Evolutionary conservation across 306 rosid genomes (phyloP).

Genomic region (Pachyrhizus erosus): DNA sequence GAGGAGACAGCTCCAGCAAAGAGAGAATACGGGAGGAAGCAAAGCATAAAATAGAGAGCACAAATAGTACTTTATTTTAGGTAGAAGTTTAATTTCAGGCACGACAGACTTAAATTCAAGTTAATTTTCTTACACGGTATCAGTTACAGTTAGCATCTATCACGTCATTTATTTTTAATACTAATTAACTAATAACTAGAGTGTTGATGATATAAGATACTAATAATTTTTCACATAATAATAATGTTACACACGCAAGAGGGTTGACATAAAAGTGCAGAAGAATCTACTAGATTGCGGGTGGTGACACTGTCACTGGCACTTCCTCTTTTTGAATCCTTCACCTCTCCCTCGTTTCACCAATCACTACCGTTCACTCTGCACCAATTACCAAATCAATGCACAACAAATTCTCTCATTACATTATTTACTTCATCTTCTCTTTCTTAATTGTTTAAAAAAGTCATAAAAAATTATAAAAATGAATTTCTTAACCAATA

Average conservation of each 20-base stretch:
- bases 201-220: neutral
- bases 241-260: constrained; percentile 2
- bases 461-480: neutral
- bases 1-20: neutral
- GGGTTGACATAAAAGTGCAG: constrained; percentile 8
- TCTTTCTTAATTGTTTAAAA: neutral
- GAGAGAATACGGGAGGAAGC: neutral
- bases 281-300: neutral
- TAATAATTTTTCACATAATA: neutral
- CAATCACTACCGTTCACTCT: neutral
- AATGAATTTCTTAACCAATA: neutral
- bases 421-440: neutral
- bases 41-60: constrained; percentile 3
- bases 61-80: neutral
- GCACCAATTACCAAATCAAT: neutral
- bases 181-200: neutral
- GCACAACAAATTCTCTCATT: neutral
- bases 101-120: neutral
- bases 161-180: neutral
- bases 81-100: neutral
- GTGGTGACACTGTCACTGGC: neutral
- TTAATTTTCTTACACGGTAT: neutral
- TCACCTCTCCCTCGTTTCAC: neutral
- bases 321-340: neutral
- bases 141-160: constrained; percentile 19